Evolutionary conservation across 257 asterid genomes (phyloP).

Genomic region (Solanum pinnatisectum): DNA sequence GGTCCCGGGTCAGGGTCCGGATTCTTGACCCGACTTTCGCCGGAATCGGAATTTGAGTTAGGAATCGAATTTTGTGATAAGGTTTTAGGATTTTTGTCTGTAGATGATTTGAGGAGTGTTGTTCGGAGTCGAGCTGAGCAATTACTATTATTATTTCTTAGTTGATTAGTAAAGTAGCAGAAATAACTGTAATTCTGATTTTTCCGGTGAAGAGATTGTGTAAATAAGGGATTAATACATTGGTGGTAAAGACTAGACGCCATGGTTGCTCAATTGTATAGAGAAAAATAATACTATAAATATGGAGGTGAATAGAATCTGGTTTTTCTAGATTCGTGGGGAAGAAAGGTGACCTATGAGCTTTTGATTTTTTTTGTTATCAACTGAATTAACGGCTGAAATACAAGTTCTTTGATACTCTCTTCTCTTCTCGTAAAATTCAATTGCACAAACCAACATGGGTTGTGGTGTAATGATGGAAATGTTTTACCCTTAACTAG

Average conservation of each 20-base stretch:
- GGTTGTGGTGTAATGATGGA: too few relatives aligned
- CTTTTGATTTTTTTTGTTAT: background rate
- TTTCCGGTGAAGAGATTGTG: background rate
- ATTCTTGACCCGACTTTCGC: constrained; percentile 2
- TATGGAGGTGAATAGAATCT: background rate
- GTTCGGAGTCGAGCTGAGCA: constrained; percentile 25
- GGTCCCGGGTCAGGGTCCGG: constrained; percentile 12
- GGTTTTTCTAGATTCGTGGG: background rate
- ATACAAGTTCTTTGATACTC: background rate
- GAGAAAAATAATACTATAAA: background rate
- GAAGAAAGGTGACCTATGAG: background rate
- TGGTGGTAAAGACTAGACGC: background rate
- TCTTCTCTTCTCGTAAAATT: too few relatives aligned
- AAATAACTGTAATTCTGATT: background rate
- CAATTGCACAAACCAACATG: too few relatives aligned
- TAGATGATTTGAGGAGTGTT: constrained; percentile 10
- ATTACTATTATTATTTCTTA: background rate
- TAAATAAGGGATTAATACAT: background rate
- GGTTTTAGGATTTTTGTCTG: constrained; percentile 20
- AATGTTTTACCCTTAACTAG: too few relatives aligned
- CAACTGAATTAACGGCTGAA: constrained; percentile 21
- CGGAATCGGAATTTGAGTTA: constrained; percentile 6
- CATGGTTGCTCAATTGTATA: background rate
- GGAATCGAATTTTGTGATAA: background rate
- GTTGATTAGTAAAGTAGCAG: background rate